phyloP scores from a whole-genome alignment of 371 early-diverging fungal species.

The Lichtheimia ramosa region DNA sequence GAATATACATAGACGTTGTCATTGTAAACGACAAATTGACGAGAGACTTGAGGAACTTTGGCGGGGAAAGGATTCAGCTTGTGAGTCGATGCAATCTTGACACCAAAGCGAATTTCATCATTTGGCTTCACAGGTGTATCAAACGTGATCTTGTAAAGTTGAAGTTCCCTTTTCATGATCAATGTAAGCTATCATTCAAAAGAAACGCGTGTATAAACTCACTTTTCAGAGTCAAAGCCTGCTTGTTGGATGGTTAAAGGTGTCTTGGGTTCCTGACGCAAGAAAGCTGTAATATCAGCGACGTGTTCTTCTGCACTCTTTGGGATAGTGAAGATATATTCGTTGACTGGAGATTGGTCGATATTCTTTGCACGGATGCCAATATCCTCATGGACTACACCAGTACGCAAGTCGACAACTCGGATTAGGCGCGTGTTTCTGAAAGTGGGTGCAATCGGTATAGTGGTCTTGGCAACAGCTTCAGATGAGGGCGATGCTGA shows the following conservation, averaged over 20 bases:
- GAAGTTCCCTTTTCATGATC: conserved; percentile 39
- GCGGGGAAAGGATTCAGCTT: conserved; percentile 68
- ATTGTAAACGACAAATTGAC: conserved; percentile 64
- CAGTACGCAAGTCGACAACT: conserved; percentile 60
- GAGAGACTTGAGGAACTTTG: conserved; percentile 68
- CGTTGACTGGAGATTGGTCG: conserved; percentile 33
- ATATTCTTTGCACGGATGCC: conserved; percentile 60
- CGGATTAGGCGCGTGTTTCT: conserved; percentile 65
- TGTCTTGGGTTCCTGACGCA: conserved; percentile 53
- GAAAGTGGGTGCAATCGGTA: conserved; percentile 42
- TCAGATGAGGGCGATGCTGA: conserved; percentile 8
- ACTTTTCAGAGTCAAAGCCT: conserved; percentile 43
- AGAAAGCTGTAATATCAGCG: conserved; percentile 49
- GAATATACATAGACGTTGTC: conserved; percentile 66
- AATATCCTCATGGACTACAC: conserved; percentile 64
- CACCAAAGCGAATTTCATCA: conserved; percentile 66
- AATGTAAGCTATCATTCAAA: neutral
- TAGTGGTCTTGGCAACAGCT: conserved; percentile 16
- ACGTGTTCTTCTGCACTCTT: conserved; percentile 25
- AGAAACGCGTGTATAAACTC: conserved; percentile 10
- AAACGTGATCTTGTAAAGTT: conserved; percentile 66
- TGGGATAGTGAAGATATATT: conserved; percentile 61
- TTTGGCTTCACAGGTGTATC: conserved; percentile 57
- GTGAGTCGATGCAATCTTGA: conserved; percentile 63
- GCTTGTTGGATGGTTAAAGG: conserved; percentile 29